These are phyloP conservation scores for Phanerochaete carnosa DNA, from an alignment of 768 basidiomycete genomes.

Conservation along the genomic window DNA sequence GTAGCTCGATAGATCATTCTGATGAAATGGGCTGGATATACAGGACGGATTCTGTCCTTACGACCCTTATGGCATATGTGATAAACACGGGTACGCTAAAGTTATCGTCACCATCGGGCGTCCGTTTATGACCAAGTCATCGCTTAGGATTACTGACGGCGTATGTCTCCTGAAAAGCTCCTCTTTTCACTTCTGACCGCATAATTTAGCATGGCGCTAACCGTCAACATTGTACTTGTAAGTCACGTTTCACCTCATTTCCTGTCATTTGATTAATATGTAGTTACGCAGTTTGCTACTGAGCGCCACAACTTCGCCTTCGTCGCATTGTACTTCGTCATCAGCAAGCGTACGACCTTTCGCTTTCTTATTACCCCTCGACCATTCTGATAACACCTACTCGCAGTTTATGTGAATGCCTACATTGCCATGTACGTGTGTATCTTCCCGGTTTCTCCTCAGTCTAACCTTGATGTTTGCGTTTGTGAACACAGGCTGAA, in stretches of 20 bases:
- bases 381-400: background rate
- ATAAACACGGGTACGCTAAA: conserved; percentile 2
- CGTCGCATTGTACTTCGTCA: background rate
- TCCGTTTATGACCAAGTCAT: background rate
- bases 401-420: conserved; percentile 2
- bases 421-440: conserved; percentile 3
- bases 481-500: background rate
- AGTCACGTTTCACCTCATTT: background rate
- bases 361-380: background rate
- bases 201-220: background rate
- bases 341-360: background rate
- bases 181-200: background rate
- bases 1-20: background rate
- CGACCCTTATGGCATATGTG: background rate
- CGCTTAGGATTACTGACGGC: background rate
- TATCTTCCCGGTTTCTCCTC: background rate
- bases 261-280: no score
- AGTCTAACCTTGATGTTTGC: background rate
- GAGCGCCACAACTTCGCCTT: background rate
- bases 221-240: background rate
- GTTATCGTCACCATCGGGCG: background rate
- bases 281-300: background rate
- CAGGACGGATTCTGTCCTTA: conserved; percentile 3
- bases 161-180: background rate
- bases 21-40: background rate